These are phyloP conservation scores for Solanum paucissectum DNA, from an alignment of 257 asterid genomes.

Conservation along the genomic window DNA sequence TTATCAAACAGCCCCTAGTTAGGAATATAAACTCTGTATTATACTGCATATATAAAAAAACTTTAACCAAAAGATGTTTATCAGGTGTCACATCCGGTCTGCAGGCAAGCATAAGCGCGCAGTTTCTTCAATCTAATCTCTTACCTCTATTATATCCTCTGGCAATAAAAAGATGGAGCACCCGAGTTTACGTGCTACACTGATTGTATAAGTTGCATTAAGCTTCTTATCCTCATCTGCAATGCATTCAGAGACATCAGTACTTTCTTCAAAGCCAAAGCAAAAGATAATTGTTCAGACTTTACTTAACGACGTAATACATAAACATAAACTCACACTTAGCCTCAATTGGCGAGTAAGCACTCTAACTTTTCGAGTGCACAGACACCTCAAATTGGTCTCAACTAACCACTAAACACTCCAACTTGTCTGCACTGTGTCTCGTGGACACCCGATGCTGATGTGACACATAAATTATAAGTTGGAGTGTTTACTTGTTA, in stretches of 20 bases:
- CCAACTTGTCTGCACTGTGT: neutral
- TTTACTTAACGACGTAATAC: neutral
- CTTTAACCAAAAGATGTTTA: neutral
- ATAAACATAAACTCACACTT: neutral
- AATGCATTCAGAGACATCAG: neutral
- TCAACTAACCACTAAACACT: neutral
- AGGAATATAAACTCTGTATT: neutral
- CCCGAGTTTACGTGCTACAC: conserved; percentile 41
- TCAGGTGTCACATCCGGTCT: no score
- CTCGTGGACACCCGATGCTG: neutral
- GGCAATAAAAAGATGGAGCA: conserved; percentile 38
- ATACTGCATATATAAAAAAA: neutral
- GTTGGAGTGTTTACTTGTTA: neutral
- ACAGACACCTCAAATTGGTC: neutral
- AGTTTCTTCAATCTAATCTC: neutral
- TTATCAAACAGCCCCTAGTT: no score
- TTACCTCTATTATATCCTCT: conserved; percentile 41
- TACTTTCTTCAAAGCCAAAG: neutral
- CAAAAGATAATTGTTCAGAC: neutral
- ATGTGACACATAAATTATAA: neutral
- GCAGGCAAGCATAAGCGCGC: neutral
- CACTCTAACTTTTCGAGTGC: neutral
- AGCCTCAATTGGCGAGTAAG: neutral
- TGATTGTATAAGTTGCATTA: conserved; percentile 34
- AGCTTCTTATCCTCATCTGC: conserved; percentile 41